Evolutionary conservation across 306 rosid genomes (phyloP), one percentile per base, ranked within the genome.

Genomic region (Citrullus amarus): DNA sequence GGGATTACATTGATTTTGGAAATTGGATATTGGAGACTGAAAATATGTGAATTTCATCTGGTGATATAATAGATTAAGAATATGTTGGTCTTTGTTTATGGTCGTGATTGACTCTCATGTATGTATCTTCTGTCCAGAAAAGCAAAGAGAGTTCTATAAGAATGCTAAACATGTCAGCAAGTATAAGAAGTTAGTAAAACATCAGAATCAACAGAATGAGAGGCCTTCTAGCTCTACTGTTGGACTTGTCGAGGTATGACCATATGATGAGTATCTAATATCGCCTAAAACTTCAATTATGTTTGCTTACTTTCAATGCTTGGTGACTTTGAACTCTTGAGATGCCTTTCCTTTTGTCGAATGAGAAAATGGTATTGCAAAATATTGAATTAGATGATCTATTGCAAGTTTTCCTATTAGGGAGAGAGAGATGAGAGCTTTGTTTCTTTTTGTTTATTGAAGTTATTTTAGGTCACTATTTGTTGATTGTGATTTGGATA

Each of bases 151-250:
- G 86, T 84, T 93, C 70, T 83, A 89, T 69, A 87, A 86, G 82
- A 91, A 93, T 85, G 96, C 93, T n/a, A 91, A 90, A 80, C 81
- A 82, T 39, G 90, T 93, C 78, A 88, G 84, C 36, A 93, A 93
- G 92, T 93, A 78, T 70, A 89, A 82, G 90, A 91, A 88, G 86
- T 83, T 86, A 67, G 44, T 89, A 38, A 93, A 89, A 80, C 87
- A 83, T 62, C 84, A 83, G 55, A 86, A 79, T 81, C 88, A 81
- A 73, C 86, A 54, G 38, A 62, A 59, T 63, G 82, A 83, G 71
- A 82, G 39, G 13, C 68, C 84, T 32, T 55, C 77, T 51, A 38
- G 63, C 78, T 74, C 79, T 54, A 30, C 73, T 74, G 58, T 65
- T 32, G 67, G 30, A 56, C 79, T 44, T 46, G 4, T 62, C 1